These are phyloP conservation scores for Penicillium simplicissimum DNA, from an alignment of 495 filamentous ascomycete species.

Conservation along the genomic window DNA sequence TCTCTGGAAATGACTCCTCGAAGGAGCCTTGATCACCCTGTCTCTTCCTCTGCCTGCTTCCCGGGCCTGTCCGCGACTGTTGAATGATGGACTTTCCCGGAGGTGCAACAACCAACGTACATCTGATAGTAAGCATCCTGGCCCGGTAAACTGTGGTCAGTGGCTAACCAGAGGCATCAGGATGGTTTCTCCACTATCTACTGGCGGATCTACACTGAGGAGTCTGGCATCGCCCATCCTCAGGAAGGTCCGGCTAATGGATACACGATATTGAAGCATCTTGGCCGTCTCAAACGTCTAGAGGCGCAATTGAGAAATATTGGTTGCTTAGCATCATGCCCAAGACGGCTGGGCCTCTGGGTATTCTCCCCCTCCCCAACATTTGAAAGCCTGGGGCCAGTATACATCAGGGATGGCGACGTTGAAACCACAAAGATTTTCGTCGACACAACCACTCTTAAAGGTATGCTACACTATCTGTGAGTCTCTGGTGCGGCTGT, in stretches of 20 bases:
- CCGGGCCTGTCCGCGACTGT: conserved; percentile 31
- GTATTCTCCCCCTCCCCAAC: conserved; percentile 46
- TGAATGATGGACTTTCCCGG: conserved; percentile 53
- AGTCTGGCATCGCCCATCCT: conserved; percentile 34
- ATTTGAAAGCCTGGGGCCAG: conserved; percentile 39
- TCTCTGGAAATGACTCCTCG: conserved; percentile 43
- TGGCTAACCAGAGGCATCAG: conserved; percentile 30
- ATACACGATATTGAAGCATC: conserved; percentile 46
- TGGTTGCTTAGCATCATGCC: conserved; percentile 45
- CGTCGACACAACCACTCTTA: conserved; percentile 39
- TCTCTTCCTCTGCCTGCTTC: conserved; percentile 33
- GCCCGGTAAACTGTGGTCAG: not conserved
- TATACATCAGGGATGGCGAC: conserved; percentile 31
- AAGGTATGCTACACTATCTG: conserved; percentile 30
- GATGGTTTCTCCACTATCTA: conserved; percentile 52
- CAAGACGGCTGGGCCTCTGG: conserved; percentile 46
- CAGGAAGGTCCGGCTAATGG: conserved; percentile 43
- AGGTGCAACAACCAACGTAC: conserved; percentile 48
- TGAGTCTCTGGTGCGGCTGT: not conserved
- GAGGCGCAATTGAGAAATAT: conserved; percentile 42
- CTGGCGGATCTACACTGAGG: conserved; percentile 53
- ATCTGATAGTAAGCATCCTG: conserved; percentile 44
- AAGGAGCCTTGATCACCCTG: conserved; percentile 24
- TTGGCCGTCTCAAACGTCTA: conserved; percentile 47
- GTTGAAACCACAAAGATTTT: conserved; percentile 36